A percentile compares a stretch with the other conserved stretches of the same genome.
These are phyloP conservation scores for Phytophthora tentaculata DNA, from an alignment of 352 stramenopile genomes.

Conservation along the genomic window DNA sequence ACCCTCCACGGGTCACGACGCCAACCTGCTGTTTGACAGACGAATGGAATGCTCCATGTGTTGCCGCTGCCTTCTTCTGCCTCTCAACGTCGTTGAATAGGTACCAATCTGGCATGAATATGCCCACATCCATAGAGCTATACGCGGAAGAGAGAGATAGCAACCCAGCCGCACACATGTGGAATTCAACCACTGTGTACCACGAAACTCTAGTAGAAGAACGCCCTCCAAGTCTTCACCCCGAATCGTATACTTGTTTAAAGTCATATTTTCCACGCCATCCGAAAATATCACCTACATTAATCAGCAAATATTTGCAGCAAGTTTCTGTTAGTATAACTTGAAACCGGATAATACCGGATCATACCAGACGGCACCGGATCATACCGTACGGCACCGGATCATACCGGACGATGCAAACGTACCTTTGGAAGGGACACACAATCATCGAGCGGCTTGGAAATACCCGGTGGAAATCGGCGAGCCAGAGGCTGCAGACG, in stretches of 20 bases:
- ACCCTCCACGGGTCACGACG: slow-evolving; percentile 1
- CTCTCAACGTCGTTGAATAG: not conserved
- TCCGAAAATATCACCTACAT: not conserved
- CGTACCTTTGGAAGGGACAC: slow-evolving; percentile 3
- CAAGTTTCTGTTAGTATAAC: too few species aligned
- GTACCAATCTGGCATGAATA: slow-evolving; percentile 21
- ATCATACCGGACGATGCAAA: slow-evolving; percentile 2
- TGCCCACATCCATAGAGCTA: not conserved
- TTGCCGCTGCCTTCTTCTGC: not conserved
- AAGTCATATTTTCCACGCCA: slow-evolving; percentile 6
- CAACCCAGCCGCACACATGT: slow-evolving; percentile 9
- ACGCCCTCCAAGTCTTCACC: slow-evolving; percentile 16
- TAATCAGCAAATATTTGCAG: not conserved
- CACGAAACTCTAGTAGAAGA: slow-evolving; percentile 11
- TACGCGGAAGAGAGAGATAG: not conserved
- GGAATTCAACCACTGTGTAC: slow-evolving; percentile 5
- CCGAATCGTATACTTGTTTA: not conserved
- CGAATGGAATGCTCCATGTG: slow-evolving; percentile 5
- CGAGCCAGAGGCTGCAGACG: too few species aligned
- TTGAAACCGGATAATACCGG: too few species aligned
- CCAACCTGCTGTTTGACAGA: not conserved
- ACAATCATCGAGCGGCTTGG: not conserved
- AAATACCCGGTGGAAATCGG: too few species aligned
- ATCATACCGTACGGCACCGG: not conserved
- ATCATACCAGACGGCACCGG: too few species aligned